Percentiles rank a stretch among this genome's conserved stretches.
Conservation (phyloP, 1,139 yeast genomes). For the Saccharomyces hybrid region DNA sequence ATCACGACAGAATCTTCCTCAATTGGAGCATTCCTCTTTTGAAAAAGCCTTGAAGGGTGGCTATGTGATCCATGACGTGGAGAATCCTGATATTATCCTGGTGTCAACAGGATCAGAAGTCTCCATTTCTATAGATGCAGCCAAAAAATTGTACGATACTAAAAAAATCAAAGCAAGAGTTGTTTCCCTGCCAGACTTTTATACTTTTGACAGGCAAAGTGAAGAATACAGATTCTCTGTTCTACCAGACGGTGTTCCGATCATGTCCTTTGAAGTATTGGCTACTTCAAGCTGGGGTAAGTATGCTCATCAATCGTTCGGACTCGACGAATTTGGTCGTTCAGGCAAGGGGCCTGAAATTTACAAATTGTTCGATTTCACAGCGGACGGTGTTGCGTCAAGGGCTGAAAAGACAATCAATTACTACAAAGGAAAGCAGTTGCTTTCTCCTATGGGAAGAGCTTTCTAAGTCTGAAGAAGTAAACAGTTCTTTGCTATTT, state of each 20-base stretch:
- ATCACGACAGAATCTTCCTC: slow-evolving; percentile 96
- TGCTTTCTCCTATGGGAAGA: slow-evolving; percentile 65
- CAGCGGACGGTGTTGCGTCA: slow-evolving; percentile 82
- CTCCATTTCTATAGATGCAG: slow-evolving; percentile 70
- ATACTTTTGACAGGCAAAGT: slow-evolving; percentile 78
- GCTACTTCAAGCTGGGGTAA: slow-evolving; percentile 86
- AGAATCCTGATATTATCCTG: slow-evolving; percentile 67
- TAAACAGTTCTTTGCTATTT: neutral
- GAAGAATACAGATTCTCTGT: slow-evolving; percentile 71
- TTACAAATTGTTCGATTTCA: slow-evolving; percentile 78
- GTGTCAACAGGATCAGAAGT: slow-evolving; percentile 97
- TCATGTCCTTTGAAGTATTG: slow-evolving; percentile 88
- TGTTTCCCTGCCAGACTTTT: slow-evolving; percentile 88
- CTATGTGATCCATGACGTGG: slow-evolving; percentile 59
- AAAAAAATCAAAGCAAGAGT: slow-evolving; percentile 69
- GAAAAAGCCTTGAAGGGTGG: slow-evolving; percentile 96
- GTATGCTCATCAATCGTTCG: slow-evolving; percentile 93
- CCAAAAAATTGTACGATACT: slow-evolving; percentile 49
- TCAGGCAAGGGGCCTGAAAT: slow-evolving; percentile 83
- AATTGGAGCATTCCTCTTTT: slow-evolving; percentile 83
- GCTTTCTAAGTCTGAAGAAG: slow-evolving; percentile 46
- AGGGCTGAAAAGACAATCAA: slow-evolving; percentile 73
- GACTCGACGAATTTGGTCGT: slow-evolving; percentile 92
- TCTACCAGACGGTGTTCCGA: slow-evolving; percentile 89
- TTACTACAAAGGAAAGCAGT: slow-evolving; percentile 68